Evolutionary conservation across 1,284 basidiomycete species (phyloP), one percentile per base, ranked within the genome.

Genomic region (Acaromyces ingoldii): DNA sequence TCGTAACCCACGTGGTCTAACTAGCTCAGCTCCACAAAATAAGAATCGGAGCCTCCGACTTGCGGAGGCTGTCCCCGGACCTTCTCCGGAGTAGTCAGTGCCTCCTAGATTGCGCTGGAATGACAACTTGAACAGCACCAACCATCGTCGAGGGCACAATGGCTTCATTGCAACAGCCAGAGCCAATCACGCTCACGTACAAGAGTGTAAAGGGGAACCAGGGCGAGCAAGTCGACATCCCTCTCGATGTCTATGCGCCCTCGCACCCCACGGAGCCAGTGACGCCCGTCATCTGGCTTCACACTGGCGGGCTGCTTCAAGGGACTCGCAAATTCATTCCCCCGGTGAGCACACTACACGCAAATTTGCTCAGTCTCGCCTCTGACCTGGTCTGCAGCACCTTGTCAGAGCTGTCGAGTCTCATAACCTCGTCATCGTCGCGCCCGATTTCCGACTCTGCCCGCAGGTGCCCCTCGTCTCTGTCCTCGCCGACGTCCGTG

Each of bases 311-410:
- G 13, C 60, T 66, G 22, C 38, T 66, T 39, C 58, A 62, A 39
- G 64, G 64, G n/a, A 66, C 62, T 4, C 52, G 64, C 42, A 63
- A 62, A 39, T 56, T 62, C 22, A 57, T 63, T 9, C 64, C 64
- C 11, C 60, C 60, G 9, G 43, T 34, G 11, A 30, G 24, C 26
- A 9, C 26, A 22, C 7, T 29, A 4, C 21, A 6, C 11, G 21
- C 36, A 15, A n/a, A 19, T n/a, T 11, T 29, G n/a, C 30, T 28
- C 17, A 26, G 6, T 7, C 9, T 11, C 11, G 22, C 11, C 4
- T 13, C 28, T 34, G 11, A 28, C 11, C 24, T 10, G 17, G 15
- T 38, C 21, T 15, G 42, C 36, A 43, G 24, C 64, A 66, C 48
- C 53, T 66, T 19, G 40, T 61, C 4, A 43, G 59, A 44, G 58